Conservation (phyloP, 164 flowering plant genomes). For the Echeveria elegans region DNA sequence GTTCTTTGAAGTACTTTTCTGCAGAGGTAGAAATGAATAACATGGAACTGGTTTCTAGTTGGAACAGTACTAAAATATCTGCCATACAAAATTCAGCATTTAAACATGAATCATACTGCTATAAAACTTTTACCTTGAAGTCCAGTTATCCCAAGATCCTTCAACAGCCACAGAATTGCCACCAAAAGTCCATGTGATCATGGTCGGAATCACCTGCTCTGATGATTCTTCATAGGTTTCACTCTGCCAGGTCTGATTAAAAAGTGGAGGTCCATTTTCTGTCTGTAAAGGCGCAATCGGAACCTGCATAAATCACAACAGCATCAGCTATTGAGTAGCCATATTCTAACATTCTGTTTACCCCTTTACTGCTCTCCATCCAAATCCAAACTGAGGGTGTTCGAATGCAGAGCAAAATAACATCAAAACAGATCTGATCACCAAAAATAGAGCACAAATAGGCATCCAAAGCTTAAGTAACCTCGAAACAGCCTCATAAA, state of each 20-base stretch:
- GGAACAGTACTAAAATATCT: not conserved
- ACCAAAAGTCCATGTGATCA: slow-evolving; percentile 80
- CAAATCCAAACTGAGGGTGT: too few species aligned
- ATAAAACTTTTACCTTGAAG: slow-evolving; percentile 35
- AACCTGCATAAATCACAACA: slow-evolving; percentile 30
- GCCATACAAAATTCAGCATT: not conserved
- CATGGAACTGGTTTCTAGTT: too few species aligned
- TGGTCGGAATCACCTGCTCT: slow-evolving; percentile 63
- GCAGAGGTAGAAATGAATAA: slow-evolving; percentile 14
- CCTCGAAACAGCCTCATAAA: too few species aligned
- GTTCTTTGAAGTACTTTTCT: slow-evolving; percentile 69
- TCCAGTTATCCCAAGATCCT: slow-evolving; percentile 98
- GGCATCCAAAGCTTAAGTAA: too few species aligned
- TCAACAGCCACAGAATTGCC: slow-evolving; percentile 72
- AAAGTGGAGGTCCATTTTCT: slow-evolving; percentile 32
- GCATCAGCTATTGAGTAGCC: too few species aligned
- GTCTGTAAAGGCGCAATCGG: slow-evolving; percentile 65
- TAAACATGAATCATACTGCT: not conserved
- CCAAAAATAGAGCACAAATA: too few species aligned
- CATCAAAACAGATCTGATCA: too few species aligned
- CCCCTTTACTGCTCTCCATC: too few species aligned
- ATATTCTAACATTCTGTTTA: too few species aligned
- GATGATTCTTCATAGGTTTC: slow-evolving; percentile 33
- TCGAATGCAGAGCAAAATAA: too few species aligned
- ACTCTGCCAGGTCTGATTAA: slow-evolving; percentile 35